Evolutionary conservation across 2,329 filamentous ascomycete genomes (phyloP).

Genomic region (Pseudogymnoascus sp.): DNA sequence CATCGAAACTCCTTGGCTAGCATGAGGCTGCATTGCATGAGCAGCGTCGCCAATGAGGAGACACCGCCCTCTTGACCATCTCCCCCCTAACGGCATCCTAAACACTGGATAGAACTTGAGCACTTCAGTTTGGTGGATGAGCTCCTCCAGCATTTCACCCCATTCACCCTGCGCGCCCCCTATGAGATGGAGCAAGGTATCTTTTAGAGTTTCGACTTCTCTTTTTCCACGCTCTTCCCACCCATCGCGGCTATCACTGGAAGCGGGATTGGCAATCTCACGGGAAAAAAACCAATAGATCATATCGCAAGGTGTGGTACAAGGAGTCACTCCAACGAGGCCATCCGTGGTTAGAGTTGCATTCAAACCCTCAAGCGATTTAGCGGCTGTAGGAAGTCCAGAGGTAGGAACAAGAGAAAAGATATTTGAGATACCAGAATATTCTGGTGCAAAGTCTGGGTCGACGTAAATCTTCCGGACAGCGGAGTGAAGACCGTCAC

Average conservation of each 20-base stretch:
- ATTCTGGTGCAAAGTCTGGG: slow-evolving; percentile 24
- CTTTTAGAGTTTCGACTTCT: slow-evolving; percentile 28
- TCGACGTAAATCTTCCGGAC: slow-evolving; percentile 29
- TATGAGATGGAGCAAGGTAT: slow-evolving; percentile 21
- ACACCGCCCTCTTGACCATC: slow-evolving; percentile 32
- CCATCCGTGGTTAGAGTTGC: slow-evolving; percentile 28
- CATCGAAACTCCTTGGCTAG: slow-evolving; percentile 48
- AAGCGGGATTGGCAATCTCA: slow-evolving; percentile 24
- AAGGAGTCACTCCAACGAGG: slow-evolving; percentile 23
- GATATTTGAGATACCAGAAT: slow-evolving; percentile 28
- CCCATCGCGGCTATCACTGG: slow-evolving; percentile 26
- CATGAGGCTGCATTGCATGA: slow-evolving; percentile 47
- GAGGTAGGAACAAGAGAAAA: slow-evolving; percentile 20
- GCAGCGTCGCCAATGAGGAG: slow-evolving; percentile 51
- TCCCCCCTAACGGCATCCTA: slow-evolving; percentile 28
- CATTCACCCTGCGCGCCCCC: slow-evolving; percentile 24
- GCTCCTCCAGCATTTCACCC: slow-evolving; percentile 17
- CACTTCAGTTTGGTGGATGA: slow-evolving; percentile 18
- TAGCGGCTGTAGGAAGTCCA: slow-evolving; percentile 7
- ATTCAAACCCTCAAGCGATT: slow-evolving; percentile 21
- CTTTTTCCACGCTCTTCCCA: slow-evolving; percentile 28
- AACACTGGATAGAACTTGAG: slow-evolving; percentile 33
- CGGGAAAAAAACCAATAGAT: slow-evolving; percentile 29
- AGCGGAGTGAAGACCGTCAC: slow-evolving; percentile 35
- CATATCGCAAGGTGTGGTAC: slow-evolving; percentile 21